phyloP scores from a whole-genome alignment of 2,329 filamentous ascomycete genomes.

The Aureobasidium sp. region DNA sequence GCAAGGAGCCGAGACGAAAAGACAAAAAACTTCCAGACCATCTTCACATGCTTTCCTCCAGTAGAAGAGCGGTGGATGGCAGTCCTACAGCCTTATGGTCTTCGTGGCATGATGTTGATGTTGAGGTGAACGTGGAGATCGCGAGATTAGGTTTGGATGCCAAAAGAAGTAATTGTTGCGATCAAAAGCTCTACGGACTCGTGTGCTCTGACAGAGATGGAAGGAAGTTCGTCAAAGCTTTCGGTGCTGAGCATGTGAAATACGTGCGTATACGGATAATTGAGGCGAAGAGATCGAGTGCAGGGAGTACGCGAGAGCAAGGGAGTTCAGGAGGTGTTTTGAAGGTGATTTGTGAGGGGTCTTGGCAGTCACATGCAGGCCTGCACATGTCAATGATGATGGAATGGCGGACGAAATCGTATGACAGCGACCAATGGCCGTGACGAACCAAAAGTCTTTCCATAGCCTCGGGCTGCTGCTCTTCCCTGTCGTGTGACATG shows the following conservation, averaged over 20 bases:
- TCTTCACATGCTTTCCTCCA: background rate
- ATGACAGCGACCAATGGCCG: conserved; percentile 9
- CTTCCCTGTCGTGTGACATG: conserved; percentile 5
- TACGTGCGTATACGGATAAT: background rate
- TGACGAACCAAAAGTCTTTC: background rate
- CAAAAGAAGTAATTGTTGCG: conserved; percentile 9
- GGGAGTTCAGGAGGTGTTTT: conserved; percentile 2
- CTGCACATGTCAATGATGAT: conserved; percentile 5
- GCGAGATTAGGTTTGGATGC: conserved; percentile 2
- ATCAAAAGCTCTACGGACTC: background rate
- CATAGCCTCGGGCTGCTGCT: background rate
- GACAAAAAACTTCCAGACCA: background rate
- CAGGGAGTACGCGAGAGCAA: background rate
- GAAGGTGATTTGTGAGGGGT: background rate
- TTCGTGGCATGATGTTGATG: background rate
- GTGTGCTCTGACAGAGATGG: background rate
- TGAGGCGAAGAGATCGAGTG: background rate
- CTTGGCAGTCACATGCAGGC: conserved; percentile 9
- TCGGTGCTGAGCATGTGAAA: background rate
- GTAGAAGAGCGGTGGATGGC: background rate
- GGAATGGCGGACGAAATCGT: conserved; percentile 5
- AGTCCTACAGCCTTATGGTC: background rate
- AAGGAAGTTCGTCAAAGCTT: background rate
- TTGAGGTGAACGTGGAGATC: background rate
- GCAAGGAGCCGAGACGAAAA: background rate